Evolutionary conservation across 495 filamentous ascomycete genomes (phyloP).

Genomic region (Viridothelium virens): DNA sequence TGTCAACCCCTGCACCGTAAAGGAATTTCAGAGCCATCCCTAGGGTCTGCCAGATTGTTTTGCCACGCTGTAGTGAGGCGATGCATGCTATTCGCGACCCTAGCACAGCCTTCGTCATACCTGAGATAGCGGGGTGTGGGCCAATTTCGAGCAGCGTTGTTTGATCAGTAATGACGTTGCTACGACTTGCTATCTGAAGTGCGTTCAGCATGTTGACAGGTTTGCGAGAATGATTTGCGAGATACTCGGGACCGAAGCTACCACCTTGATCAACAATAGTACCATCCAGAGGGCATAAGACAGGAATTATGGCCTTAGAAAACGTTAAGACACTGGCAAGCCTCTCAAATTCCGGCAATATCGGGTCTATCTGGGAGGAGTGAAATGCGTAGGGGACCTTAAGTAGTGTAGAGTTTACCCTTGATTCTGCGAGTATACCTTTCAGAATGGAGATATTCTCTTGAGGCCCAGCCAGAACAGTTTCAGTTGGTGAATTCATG

Average conservation of each 20-base stretch:
- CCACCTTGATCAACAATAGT: conserved; percentile 51
- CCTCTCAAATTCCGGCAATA: conserved; percentile 57
- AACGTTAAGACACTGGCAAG: conserved; percentile 53
- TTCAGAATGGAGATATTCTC: conserved; percentile 13
- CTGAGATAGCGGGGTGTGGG: conserved; percentile 32
- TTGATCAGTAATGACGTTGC: conserved; percentile 22
- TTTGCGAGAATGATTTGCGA: conserved; percentile 58
- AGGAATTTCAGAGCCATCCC: conserved; percentile 7
- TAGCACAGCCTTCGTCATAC: conserved; percentile 24
- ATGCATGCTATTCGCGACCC: conserved; percentile 7
- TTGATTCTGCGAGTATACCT: conserved; percentile 20
- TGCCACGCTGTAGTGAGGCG: conserved; percentile 24
- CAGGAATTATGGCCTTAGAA: conserved; percentile 50
- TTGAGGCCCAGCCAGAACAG: conserved; percentile 32
- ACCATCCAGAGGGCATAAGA: conserved; percentile 67
- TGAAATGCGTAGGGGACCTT: conserved; percentile 83
- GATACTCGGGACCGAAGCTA: conserved; percentile 51
- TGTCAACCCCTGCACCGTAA: conserved; percentile 12
- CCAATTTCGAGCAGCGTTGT: conserved; percentile 40
- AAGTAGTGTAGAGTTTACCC: conserved; percentile 51
- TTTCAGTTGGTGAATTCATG: conserved; percentile 31
- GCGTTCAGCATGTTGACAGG: conserved; percentile 65
- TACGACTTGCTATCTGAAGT: conserved; percentile 31
- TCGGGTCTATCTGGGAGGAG: conserved; percentile 67
- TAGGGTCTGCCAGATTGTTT: conserved; percentile 16